Conservation (phyloP, 108 stramenopile genomes). For the Cyclotella choctawhatcheeana region DNA sequence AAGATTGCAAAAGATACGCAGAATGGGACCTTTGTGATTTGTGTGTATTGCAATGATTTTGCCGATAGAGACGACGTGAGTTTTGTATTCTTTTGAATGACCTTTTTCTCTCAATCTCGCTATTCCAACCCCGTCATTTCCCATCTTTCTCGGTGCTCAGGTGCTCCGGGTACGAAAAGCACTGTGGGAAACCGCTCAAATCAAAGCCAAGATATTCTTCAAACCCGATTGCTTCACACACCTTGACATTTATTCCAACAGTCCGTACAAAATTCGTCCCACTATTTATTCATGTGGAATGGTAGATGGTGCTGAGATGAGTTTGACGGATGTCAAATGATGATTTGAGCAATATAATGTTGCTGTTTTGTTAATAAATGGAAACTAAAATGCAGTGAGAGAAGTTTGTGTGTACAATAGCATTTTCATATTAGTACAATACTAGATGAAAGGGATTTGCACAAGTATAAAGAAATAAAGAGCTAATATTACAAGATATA, state of each 20-base stretch:
- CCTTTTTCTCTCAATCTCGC: no score
- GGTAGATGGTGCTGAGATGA: conserved; percentile 3
- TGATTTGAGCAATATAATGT: no score
- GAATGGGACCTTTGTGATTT: conserved; percentile 3
- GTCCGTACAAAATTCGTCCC: conserved; percentile 12
- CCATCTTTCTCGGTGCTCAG: not conserved
- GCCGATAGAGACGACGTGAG: conserved; percentile 5
- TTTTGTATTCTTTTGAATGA: not conserved
- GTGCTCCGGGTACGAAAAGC: conserved; percentile 7
- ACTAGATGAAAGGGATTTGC: no score
- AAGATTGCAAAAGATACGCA: not conserved
- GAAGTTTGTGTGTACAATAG: no score
- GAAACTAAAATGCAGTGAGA: no score
- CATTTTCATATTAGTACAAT: no score
- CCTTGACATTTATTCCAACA: not conserved
- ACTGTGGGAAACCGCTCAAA: conserved; percentile 1
- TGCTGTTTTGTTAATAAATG: no score
- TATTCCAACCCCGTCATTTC: no score
- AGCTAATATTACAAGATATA: conserved; percentile 11
- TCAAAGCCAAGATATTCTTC: conserved; percentile 8
- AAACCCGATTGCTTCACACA: conserved; percentile 18
- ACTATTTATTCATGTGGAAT: conserved; percentile 15
- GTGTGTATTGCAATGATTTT: conserved; percentile 10
- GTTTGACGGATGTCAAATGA: not conserved
- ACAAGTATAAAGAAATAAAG: no score